Conservation (phyloP, 176 grass and related monocot species). For the Triticum aestivum region IWGSC_CS_RefSeq_v2.1 NC_057799.1:327112324-327112823, state of each 20-base stretch:
- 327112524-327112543: neutral
- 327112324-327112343: neutral
- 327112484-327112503: neutral
- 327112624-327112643: neutral
- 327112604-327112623: neutral
- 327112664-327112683: neutral
- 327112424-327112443: neutral
- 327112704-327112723: neutral
- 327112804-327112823: constrained; percentile 1
- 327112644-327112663: constrained; percentile 1
- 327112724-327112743: neutral
- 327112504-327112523: neutral
- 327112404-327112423: neutral
- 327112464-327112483: neutral
- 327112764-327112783: neutral
- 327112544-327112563: neutral
- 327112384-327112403: neutral
- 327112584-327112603: neutral
- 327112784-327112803: neutral
- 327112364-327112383: neutral
- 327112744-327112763: neutral
- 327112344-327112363: neutral
- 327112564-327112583: neutral
- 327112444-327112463: neutral
- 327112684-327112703: neutral